Conservation (phyloP, 116 monocot species). For the Phalaenopsis hybrid region DNA sequence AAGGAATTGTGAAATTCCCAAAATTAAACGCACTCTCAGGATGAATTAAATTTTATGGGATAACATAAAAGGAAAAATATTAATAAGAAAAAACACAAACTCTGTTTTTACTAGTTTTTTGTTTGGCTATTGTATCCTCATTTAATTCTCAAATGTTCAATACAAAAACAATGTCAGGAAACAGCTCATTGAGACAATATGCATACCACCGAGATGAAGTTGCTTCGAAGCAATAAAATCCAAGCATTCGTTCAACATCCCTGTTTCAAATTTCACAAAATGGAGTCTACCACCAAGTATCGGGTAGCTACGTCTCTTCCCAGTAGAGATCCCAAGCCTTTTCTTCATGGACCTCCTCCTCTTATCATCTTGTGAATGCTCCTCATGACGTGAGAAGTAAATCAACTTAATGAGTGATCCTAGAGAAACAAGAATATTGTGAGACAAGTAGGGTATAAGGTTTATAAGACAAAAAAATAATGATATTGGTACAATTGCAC, state of each 20-base stretch:
- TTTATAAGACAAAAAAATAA: not conserved
- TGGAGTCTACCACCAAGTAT: slow-evolving; percentile 93
- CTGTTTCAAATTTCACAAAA: slow-evolving; percentile 97
- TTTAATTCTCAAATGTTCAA: not conserved
- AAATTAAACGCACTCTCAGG: not conserved
- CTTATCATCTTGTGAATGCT: slow-evolving; percentile 46
- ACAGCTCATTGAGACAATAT: not conserved
- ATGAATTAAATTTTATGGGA: not conserved
- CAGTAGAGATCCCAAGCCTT: slow-evolving; percentile 51
- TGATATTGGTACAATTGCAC: not conserved
- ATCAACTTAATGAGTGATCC: slow-evolving; percentile 97
- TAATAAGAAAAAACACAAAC: not conserved
- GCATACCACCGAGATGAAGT: slow-evolving; percentile 80
- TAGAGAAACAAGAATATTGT: slow-evolving; percentile 17
- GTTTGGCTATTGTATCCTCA: not conserved
- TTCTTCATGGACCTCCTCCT: slow-evolving; percentile 55
- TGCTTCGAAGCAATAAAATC: slow-evolving; percentile 95
- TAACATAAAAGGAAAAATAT: not conserved
- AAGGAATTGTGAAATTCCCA: not conserved
- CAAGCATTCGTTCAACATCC: slow-evolving; percentile 84
- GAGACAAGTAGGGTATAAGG: not conserved
- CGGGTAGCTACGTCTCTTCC: slow-evolving; percentile 66
- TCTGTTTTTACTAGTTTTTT: not conserved
- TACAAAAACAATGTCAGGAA: not conserved
- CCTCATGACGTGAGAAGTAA: slow-evolving; percentile 94